A percentile compares a stretch with the other conserved stretches of the same genome.
phyloP scores from a whole-genome alignment of 495 filamentous ascomycete species.

The Penicillium antarcticum region DNA sequence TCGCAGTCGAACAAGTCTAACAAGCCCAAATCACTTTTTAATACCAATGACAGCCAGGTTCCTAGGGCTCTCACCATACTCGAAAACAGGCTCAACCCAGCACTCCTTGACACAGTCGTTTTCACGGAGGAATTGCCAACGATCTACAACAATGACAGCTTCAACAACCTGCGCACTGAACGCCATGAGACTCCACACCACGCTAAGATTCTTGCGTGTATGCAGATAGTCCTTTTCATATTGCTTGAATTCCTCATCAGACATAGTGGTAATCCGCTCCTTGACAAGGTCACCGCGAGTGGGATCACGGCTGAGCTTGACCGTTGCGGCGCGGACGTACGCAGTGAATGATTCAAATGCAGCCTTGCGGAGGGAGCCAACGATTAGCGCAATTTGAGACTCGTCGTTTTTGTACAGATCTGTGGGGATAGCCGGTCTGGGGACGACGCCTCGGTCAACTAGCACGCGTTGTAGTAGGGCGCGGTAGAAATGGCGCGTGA shows the following conservation, averaged over 20 bases:
- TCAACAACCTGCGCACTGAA: conserved; percentile 88
- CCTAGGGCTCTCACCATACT: conserved; percentile 80
- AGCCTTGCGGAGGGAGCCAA: conserved; percentile 77
- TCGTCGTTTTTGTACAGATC: conserved; percentile 33
- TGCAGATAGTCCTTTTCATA: conserved; percentile 63
- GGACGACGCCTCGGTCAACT: conserved; percentile 72
- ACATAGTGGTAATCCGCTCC: conserved; percentile 58
- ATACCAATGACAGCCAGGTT: conserved; percentile 89
- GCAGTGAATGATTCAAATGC: conserved; percentile 73
- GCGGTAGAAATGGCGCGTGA: conserved; percentile 91
- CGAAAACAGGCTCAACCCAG: conserved; percentile 94
- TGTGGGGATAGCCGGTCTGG: conserved; percentile 43
- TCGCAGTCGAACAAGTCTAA: conserved; percentile 1
- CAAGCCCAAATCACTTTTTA: conserved; percentile 51
- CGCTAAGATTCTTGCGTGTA: conserved; percentile 78
- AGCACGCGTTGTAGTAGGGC: conserved; percentile 88
- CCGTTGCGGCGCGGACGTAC: conserved; percentile 77
- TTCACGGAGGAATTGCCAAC: conserved; percentile 86
- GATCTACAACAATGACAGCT: conserved; percentile 84
- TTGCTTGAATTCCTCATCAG: conserved; percentile 65
- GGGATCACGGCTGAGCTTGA: conserved; percentile 62
- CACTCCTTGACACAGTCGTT: conserved; percentile 61
- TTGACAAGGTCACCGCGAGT: conserved; percentile 53
- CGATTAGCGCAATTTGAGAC: conserved; percentile 66
- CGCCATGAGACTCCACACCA: conserved; percentile 92